Base-by-base conservation (phyloP, 208 protist species). In the Endotrypanum monterogeii region DNA sequence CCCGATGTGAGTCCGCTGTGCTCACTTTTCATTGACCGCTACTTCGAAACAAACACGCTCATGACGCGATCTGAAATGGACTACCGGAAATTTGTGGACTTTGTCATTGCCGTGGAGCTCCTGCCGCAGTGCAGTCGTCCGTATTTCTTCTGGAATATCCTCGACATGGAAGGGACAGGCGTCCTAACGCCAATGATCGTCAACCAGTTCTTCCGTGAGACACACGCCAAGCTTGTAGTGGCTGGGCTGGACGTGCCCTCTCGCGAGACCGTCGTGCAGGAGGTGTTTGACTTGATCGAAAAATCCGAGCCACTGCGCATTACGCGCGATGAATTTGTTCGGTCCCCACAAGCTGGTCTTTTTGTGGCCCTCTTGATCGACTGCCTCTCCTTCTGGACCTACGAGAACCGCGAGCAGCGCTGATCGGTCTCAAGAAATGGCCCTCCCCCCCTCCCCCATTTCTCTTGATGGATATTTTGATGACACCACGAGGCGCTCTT, bases 1-100 rank as follows among this genome's bases (percentile, higher is more conserved):
- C 69, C 76, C 18, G 85, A 93, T 65, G 82, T 88, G 14, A 92
- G 91, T 66, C 90, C 90, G 23, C 87, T 98, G 25, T 93, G 86
- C 41, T 75, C 82, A 35, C 74, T 94, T 37, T 98, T 98, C 50
- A 88, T 98, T 73, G 87, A 97, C 41, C 89, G 94, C 50, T 93
- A 94, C 77, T 98, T 98, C 65, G 91, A 98, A 58, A 96, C 91
- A 28, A 94, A 89, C 76, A 88, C 91, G 16, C 92, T 94, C 78
- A 95, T 94, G 82, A 84, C 91, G 25, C 85, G 84, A 25, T 84
- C 85, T 25, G 92, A 98, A 75, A 82, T 98, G 77, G 96, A 98
- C 82, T 98, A 94, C 79, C 90, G 95, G 28, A 94, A 93, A 54
- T 98, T 97, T 84, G 90, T 98, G 2, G 93, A 98, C 82, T 98